Base-by-base conservation (phyloP, 2,329 filamentous ascomycete genomes). In the Achaetomium macrosporum region DNA sequence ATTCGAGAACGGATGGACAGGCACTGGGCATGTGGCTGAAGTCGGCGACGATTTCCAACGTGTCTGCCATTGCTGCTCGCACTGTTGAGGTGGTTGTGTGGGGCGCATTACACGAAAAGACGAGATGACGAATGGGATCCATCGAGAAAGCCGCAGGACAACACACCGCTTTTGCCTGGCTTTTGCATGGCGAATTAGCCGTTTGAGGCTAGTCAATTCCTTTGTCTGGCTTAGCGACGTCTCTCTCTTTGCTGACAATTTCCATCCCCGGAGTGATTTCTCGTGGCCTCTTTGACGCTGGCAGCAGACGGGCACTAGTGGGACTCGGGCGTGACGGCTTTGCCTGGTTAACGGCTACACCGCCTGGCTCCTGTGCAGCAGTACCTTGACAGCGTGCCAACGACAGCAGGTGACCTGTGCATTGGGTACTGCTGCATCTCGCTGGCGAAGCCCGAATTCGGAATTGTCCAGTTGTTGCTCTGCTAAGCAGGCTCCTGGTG, bases 401-500 rank as follows among this genome's bases (percentile, higher is more conserved):
- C 54, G 31, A 50, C 47, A 35, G 45, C 20, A 30, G 43, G 53
- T 11, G 53, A 62, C 58, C 50, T 58, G 5, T 44, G 40, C 29
- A 52, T 63, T 58, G 58, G 61, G 61, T 63, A 62, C 52, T 44
- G 45, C 35, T 62, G 60, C 60, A 61, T 57, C 60, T 53, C 20
- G 35, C 35, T 35, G 41, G 15, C 51, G 33, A 40, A 29, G 36
- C 42, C 17, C 7, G 43, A 15, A 44, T 25, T 25, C 25, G 19
- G 42, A 51, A 53, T 53, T 51, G 51, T 11, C 52, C 48, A 51
- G 30, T 54, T 31, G 35, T 16, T 36, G 41, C 19, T 35, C 43
- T 17, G 47, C 33, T 16, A 16, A 29, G 20, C 29, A 16, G 17
- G 35, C 29, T 25, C 25, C 45, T 51, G 33, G 43, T 56, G 51